Conservation (phyloP, 2,329 filamentous ascomycete species). For the Dothideomycetidae sp. region DNA sequence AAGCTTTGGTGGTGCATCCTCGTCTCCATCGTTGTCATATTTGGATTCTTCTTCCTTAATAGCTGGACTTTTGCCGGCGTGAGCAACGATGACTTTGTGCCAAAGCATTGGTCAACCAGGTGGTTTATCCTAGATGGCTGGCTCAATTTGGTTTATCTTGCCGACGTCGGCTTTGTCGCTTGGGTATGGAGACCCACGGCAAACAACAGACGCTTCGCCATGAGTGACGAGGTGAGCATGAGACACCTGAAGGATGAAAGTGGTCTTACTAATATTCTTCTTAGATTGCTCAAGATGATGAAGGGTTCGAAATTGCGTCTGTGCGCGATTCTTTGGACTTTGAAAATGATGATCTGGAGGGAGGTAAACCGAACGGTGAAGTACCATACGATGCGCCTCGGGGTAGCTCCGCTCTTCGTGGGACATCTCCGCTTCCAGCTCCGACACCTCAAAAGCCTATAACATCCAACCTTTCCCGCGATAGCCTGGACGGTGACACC, state of each 20-base stretch:
- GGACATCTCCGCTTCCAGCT: conserved; percentile 38
- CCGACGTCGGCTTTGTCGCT: conserved; percentile 81
- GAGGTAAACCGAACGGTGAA: conserved; percentile 17
- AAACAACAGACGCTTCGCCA: conserved; percentile 93
- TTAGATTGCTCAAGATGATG: conserved; percentile 87
- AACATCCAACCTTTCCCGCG: conserved; percentile 32
- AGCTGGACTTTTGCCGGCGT: conserved; percentile 85
- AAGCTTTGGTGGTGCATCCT: conserved; percentile 98
- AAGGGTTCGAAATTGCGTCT: conserved; percentile 92
- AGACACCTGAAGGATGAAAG: too few relatives aligned
- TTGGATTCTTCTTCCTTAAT: conserved; percentile 97
- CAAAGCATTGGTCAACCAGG: conserved; percentile 89
- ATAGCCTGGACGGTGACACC: conserved; percentile 73
- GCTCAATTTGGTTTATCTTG: conserved; percentile 91
- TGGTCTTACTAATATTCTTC: not conserved
- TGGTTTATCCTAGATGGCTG: conserved; percentile 98
- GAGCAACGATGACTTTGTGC: conserved; percentile 76
- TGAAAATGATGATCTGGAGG: conserved; percentile 35
- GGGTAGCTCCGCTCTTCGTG: conserved; percentile 18
- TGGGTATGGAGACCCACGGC: conserved; percentile 94
- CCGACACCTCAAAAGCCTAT: conserved; percentile 35
- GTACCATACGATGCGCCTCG: conserved; percentile 14
- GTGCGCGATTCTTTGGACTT: conserved; percentile 64
- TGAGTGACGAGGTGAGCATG: conserved; percentile 76
- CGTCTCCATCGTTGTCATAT: conserved; percentile 83